phyloP scores from a whole-genome alignment of 441 rosid species.

The Biscutella laevigata region DNA sequence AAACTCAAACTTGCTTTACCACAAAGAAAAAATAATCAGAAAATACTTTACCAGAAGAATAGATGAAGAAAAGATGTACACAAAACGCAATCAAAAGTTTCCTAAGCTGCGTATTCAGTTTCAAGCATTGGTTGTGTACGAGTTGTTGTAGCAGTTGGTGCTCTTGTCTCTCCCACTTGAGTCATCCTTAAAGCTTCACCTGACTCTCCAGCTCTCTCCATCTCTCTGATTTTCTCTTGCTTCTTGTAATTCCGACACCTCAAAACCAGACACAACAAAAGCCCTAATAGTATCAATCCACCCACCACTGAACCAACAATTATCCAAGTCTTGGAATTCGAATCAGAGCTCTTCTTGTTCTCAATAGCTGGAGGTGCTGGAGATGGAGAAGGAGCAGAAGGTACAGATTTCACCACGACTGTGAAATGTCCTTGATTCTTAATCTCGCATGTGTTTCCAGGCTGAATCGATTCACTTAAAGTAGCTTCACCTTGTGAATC shows the following conservation, averaged over 20 bases:
- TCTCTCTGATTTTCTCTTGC: constrained; percentile 53
- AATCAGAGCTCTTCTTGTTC: constrained; percentile 16
- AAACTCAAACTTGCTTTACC: constrained; percentile 24
- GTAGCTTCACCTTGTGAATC: constrained; percentile 44
- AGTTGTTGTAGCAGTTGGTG: constrained; percentile 70
- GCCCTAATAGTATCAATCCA: constrained; percentile 45
- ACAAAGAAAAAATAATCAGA: constrained; percentile 24
- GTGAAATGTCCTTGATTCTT: constrained; percentile 78
- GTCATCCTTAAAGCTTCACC: constrained; percentile 80
- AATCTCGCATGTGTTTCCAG: constrained; percentile 50
- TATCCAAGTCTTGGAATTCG: constrained; percentile 50
- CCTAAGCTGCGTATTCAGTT: constrained; percentile 70
- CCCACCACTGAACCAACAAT: constrained; percentile 71
- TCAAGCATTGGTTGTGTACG: constrained; percentile 84
- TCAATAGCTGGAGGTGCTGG: constrained; percentile 30
- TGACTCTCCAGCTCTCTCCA: constrained; percentile 87
- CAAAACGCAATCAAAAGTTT: constrained; percentile 7
- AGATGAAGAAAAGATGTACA: constrained; percentile 23
- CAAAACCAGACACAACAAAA: constrained; percentile 39
- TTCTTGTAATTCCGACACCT: constrained; percentile 53
- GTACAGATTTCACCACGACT: constrained; percentile 54
- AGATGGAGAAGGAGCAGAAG: constrained; percentile 41
- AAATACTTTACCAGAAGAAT: constrained; percentile 29
- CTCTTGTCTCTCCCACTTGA: constrained; percentile 56
- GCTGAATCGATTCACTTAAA: constrained; percentile 41